Base-by-base conservation (phyloP, 345 rosid species). In the Melaleuca quinquenervia region DNA sequence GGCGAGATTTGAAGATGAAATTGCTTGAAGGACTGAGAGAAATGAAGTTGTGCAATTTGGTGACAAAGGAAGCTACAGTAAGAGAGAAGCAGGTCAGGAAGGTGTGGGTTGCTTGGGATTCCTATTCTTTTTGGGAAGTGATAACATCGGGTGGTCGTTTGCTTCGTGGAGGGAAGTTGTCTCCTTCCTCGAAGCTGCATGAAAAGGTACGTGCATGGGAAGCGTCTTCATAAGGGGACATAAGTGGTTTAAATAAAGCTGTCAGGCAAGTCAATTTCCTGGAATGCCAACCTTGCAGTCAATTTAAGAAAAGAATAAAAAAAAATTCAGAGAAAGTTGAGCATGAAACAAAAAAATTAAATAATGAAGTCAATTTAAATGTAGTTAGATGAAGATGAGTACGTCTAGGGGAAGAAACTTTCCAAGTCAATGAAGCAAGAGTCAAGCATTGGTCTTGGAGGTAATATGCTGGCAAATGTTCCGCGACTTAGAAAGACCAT, bases 131-230 rank as follows among this genome's bases (percentile, higher is more conserved):
- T 41, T 70, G 48, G 3, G 48, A 32, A 4, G 24, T 20, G 24
- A 64, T 64, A 0, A 16, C 78, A 29, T 32, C 18, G 3, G 5
- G 51, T 22, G 70, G 21, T 12, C 78, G n/a, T 84, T 36, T 56
- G 75, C 76, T 53, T 60, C 48, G 24, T 6, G 26, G n/a, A 44
- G 53, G 22, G 18, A 54, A 49, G 87, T 44, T 54, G 64, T 41
- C 87, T 53, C 84, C 84, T 85, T 85, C 87, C 87, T 78, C 83
- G 87, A 85, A 85, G 87, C 29, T 85, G 87, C 87, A 76, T 44
- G 84, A 75, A 54, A 85, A 85, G 21, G 74, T 54, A 36, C 78
- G 78, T 70, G 48, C 78, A 32, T 70, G 78, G 24, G 1, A 1
- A 70, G 48, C 48, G 48, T 70, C 45, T 41, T 70, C 78, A 8